These are phyloP conservation scores for Galium porrigens DNA, from an alignment of 305 asterid species.

Conservation along the genomic window DNA sequence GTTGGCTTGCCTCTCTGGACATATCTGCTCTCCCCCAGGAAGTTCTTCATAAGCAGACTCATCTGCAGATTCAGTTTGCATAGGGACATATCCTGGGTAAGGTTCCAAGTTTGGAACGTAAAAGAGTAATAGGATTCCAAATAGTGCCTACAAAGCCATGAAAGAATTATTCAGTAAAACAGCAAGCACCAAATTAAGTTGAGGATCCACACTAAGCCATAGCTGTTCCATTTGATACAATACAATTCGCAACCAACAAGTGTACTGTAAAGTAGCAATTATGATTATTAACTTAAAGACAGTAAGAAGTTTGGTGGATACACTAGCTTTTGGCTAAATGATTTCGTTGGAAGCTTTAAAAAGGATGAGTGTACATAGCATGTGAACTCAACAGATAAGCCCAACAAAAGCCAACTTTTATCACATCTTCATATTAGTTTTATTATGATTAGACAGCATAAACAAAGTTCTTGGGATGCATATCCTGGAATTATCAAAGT, in stretches of 20 bases:
- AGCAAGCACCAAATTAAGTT: neutral
- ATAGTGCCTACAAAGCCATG: constrained; percentile 44
- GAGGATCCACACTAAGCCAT: constrained; percentile 6
- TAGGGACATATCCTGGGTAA: constrained; percentile 62
- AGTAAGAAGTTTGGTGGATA: neutral
- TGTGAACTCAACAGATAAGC: neutral
- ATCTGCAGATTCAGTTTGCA: constrained; percentile 40
- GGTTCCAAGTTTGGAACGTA: constrained; percentile 73
- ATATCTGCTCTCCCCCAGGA: constrained; percentile 70
- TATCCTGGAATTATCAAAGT: neutral
- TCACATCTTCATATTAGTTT: neutral
- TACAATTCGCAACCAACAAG: constrained; percentile 1
- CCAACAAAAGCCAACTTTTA: neutral
- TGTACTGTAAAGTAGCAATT: neutral
- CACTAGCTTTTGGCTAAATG: neutral
- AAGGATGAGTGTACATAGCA: neutral
- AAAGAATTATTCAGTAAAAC: constrained; percentile 7
- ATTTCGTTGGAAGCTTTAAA: no score
- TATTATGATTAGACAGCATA: neutral
- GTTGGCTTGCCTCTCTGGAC: constrained; percentile 77
- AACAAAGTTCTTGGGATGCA: neutral
- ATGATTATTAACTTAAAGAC: neutral
- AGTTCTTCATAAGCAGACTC: constrained; percentile 71
- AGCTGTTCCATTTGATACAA: neutral
- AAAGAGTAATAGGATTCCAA: constrained; percentile 59